phyloP scores from a whole-genome alignment of 139 green algal species.

The Chlamydomonas urium region DNA sequence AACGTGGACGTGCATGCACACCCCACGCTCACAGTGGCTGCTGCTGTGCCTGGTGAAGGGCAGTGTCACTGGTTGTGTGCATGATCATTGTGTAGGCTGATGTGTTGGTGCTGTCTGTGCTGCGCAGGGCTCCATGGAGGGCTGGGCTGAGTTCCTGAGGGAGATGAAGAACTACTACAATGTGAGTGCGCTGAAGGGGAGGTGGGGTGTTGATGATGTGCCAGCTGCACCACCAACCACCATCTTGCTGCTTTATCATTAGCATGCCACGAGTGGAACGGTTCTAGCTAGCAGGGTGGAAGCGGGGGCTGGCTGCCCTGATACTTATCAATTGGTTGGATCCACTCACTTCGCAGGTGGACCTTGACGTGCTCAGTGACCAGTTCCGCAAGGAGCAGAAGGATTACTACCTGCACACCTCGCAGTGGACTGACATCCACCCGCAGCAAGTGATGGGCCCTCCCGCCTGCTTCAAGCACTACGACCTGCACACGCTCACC shows the following conservation, averaged over 20 bases:
- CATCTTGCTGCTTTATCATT: too few species aligned
- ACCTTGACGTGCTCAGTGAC: constrained; percentile 64
- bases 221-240: too few species aligned
- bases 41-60: too few species aligned
- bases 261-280: too few species aligned
- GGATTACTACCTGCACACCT: constrained; percentile 81
- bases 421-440: constrained; percentile 80
- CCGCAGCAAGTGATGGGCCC: constrained; percentile 74
- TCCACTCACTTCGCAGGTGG: constrained; percentile 10
- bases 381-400: constrained; percentile 65
- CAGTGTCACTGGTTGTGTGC: too few species aligned
- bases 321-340: too few species aligned
- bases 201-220: too few species aligned
- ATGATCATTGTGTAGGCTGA: too few species aligned
- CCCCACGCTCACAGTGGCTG: too few species aligned
- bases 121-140: constrained; percentile 70
- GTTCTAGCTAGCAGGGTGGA: too few species aligned
- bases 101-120: neutral
- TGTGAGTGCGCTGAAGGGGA: constrained; percentile 34
- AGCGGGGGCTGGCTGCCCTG: too few species aligned
- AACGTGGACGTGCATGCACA: too few species aligned
- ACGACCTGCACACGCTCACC: constrained; percentile 81
- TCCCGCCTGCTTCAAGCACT: constrained; percentile 66
- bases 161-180: constrained; percentile 83
- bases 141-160: constrained; percentile 76